phyloP scores from a whole-genome alignment of 2,329 filamentous ascomycete genomes.

The Xylariaceae sp. region DNA sequence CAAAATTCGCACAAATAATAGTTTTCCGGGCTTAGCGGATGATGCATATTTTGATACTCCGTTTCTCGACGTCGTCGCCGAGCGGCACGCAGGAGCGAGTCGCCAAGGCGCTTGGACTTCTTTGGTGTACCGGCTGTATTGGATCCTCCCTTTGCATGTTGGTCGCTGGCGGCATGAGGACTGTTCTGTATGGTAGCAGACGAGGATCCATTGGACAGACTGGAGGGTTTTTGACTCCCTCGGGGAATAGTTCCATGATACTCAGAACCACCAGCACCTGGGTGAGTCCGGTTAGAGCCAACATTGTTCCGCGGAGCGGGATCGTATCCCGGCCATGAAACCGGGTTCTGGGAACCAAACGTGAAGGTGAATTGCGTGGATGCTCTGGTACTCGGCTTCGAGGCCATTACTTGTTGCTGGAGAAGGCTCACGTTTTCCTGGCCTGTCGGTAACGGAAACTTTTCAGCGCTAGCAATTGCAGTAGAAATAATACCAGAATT shows the following conservation, averaged over 20 bases:
- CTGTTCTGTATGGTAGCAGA: constrained; percentile 14
- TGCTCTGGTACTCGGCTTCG: constrained; percentile 55
- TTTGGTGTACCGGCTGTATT: constrained; percentile 37
- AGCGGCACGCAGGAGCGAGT: constrained; percentile 69
- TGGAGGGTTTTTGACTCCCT: constrained; percentile 15
- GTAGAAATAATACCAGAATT: constrained; percentile 77
- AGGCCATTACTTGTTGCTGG: constrained; percentile 60
- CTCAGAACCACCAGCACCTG: constrained; percentile 13
- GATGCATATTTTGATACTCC: constrained; percentile 68
- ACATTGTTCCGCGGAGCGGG: constrained; percentile 30
- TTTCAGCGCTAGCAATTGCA: constrained; percentile 84
- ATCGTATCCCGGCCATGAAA: constrained; percentile 64
- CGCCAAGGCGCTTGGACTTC: constrained; percentile 63
- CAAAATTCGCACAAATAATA: constrained; percentile 98
- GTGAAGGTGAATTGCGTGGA: constrained; percentile 95
- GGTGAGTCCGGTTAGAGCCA: constrained; percentile 24
- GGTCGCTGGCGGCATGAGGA: constrained; percentile 24
- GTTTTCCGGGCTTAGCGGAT: constrained; percentile 64
- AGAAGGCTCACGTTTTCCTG: constrained; percentile 76
- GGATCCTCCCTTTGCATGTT: constrained; percentile 35
- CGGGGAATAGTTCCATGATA: constrained; percentile 15
- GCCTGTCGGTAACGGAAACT: constrained; percentile 55
- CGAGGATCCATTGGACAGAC: constrained; percentile 14
- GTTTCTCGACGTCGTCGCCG: constrained; percentile 72
- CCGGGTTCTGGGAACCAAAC: constrained; percentile 81